Base-by-base conservation (phyloP, 225 moss, liverwort and hornwort genomes). In the Bryum argenteum region DNA sequence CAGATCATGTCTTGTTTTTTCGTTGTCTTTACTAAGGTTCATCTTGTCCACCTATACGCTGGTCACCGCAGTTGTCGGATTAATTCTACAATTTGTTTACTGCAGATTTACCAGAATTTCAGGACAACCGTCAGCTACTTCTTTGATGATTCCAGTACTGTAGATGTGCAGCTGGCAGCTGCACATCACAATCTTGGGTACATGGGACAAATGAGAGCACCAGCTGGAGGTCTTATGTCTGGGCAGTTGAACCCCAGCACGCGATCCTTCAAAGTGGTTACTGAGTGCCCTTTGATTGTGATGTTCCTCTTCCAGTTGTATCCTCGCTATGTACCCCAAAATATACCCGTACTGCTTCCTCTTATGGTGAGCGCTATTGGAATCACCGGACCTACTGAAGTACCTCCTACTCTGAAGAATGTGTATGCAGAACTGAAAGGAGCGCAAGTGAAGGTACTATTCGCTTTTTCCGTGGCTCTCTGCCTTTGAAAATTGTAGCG, bases 241-340 rank as follows among this genome's bases (percentile, higher is more conserved):
- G 94, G 94, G 70, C 98, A 94, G 77, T 81, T 99, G 26, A 99
- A 99, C 81, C 92, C 91, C 23, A 99, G 98, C 74, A 94, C 94
- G 47, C 91, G 94, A 51, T 99, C 98, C 21, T 99, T 99, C 53
- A 99, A 99, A 91, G 94, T 99, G 75, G 92, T 99, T 72, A 99
- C 98, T 9, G 98, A 99, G 77, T 99, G 98, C 77, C 98, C 98
- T 80, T 81, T 99, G 68, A 99, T 99, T 79, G 94, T 99, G 63
- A 99, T 99, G 98, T 99, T 94, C 73, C 88, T 99, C 39, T 99
- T 99, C 75, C 98, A 99, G 81, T 79, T 99, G 10, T 99, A 99
- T 55, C 98, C 92, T 70, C 87, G 94, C 37, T 99, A 94, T 67
- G 92, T 94, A 20, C 89, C 92, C 45, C 85, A 88, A 71, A 99